Percentiles rank a stretch among this genome's conserved stretches.
Evolutionary conservation across 2,329 filamentous ascomycete species (phyloP).

Genomic region (Myriosclerotinia curreyana): DNA sequence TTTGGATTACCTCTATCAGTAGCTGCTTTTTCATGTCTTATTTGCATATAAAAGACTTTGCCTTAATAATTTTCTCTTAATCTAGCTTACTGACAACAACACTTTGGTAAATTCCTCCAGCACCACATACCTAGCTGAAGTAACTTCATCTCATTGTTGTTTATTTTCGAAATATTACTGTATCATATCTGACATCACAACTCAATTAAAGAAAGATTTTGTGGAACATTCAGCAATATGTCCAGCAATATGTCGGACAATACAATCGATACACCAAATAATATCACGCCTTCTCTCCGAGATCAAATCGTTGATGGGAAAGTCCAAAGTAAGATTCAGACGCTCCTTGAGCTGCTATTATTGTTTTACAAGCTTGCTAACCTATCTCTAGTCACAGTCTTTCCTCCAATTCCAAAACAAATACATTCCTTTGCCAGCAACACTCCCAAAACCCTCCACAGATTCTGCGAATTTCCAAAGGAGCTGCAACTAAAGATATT

Average conservation of each 20-base stretch:
- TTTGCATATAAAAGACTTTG: too few relatives aligned
- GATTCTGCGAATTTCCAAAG: not conserved
- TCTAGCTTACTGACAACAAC: too few relatives aligned
- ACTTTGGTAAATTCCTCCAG: too few relatives aligned
- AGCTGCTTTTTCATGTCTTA: too few relatives aligned
- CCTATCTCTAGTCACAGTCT: not conserved
- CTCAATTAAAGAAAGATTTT: not conserved
- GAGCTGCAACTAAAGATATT: not conserved
- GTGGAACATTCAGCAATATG: not conserved
- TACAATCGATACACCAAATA: not conserved
- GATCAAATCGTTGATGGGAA: not conserved
- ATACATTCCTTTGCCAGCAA: fast-evolving
- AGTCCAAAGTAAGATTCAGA: not conserved
- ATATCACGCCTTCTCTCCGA: too few relatives aligned
- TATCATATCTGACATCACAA: not conserved
- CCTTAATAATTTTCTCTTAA: too few relatives aligned
- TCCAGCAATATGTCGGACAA: not conserved
- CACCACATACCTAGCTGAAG: not conserved
- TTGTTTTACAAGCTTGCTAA: not conserved
- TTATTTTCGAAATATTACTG: not conserved
- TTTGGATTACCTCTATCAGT: too few relatives aligned
- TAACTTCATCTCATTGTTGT: not conserved
- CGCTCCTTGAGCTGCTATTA: fast-evolving
- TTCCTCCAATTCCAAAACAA: not conserved
- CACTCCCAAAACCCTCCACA: not conserved